These are phyloP conservation scores for Aegilops tauschii DNA, from an alignment of 176 grass and related monocot genomes.

Conservation along the genomic window DNA sequence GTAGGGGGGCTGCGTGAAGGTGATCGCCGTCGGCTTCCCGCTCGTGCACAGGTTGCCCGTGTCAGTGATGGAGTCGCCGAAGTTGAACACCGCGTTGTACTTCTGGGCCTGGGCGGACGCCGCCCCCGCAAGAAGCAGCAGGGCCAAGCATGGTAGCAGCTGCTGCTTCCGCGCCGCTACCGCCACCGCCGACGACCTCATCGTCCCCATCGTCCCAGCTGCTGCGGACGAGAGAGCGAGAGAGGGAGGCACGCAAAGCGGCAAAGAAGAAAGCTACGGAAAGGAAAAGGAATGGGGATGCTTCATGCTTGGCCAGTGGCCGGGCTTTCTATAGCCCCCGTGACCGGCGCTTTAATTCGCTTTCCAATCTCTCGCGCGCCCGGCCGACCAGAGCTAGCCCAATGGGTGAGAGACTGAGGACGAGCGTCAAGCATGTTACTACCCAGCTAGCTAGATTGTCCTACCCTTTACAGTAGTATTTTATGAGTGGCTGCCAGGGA, in stretches of 20 bases:
- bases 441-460: not conserved
- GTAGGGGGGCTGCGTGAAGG: slow-evolving; percentile 68
- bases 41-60: slow-evolving; percentile 68
- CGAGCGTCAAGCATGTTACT: not conserved
- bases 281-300: not conserved
- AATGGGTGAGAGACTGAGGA: too few species aligned
- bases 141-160: not conserved
- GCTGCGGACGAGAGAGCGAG: not conserved
- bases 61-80: slow-evolving; percentile 77
- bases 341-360: not conserved
- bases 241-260: not conserved
- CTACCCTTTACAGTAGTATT: not conserved
- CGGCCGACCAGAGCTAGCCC: too few species aligned
- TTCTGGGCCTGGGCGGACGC: slow-evolving; percentile 13
- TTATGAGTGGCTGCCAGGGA: not conserved
- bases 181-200: not conserved
- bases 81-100: slow-evolving; percentile 74
- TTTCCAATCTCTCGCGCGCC: not conserved
- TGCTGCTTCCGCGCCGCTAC: not conserved
- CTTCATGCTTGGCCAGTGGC: not conserved
- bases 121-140: not conserved
- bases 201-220: not conserved
- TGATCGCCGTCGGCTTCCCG: slow-evolving; percentile 51
- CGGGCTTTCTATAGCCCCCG: not conserved
- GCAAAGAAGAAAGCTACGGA: not conserved